These are phyloP conservation scores for Aureobasidium sp. DNA, from an alignment of 2,329 filamentous ascomycete genomes.

Conservation along the genomic window DNA sequence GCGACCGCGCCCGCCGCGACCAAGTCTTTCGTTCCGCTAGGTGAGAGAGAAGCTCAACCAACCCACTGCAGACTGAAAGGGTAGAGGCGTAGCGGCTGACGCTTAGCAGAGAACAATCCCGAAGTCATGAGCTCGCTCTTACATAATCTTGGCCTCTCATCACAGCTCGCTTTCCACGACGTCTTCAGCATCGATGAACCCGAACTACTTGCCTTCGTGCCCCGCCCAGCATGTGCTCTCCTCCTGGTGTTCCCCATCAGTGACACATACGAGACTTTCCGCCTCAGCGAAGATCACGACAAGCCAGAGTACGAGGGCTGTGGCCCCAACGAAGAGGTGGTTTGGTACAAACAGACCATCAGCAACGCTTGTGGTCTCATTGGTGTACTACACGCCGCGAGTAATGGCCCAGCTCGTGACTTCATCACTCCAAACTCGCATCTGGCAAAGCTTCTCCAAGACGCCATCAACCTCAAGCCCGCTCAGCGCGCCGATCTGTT, in stretches of 20 bases:
- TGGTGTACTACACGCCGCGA: constrained; percentile 72
- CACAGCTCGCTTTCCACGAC: constrained; percentile 72
- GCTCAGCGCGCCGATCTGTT: constrained; percentile 60
- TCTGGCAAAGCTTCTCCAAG: constrained; percentile 55
- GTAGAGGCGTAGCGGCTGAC: not conserved
- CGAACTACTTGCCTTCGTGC: constrained; percentile 75
- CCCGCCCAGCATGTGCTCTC: constrained; percentile 77
- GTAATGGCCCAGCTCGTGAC: constrained; percentile 62
- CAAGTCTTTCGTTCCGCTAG: constrained; percentile 15
- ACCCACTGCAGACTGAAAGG: not conserved
- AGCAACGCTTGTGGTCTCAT: constrained; percentile 89
- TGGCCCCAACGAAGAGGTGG: constrained; percentile 62
- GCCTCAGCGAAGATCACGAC: constrained; percentile 61
- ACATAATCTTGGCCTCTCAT: constrained; percentile 74
- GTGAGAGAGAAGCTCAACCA: not conserved
- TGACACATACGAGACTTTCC: constrained; percentile 66
- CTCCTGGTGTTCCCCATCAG: constrained; percentile 88
- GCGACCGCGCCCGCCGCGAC: not conserved
- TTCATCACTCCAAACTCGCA: constrained; percentile 51
- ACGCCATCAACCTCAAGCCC: constrained; percentile 63
- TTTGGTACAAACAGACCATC: constrained; percentile 96
- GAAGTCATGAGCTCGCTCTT: constrained; percentile 79
- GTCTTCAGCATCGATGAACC: constrained; percentile 86
- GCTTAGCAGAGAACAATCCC: constrained; percentile 60
- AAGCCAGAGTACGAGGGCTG: constrained; percentile 56